phyloP scores from a whole-genome alignment of 208 protist species.

The Wallacemonas sp. region DNA sequence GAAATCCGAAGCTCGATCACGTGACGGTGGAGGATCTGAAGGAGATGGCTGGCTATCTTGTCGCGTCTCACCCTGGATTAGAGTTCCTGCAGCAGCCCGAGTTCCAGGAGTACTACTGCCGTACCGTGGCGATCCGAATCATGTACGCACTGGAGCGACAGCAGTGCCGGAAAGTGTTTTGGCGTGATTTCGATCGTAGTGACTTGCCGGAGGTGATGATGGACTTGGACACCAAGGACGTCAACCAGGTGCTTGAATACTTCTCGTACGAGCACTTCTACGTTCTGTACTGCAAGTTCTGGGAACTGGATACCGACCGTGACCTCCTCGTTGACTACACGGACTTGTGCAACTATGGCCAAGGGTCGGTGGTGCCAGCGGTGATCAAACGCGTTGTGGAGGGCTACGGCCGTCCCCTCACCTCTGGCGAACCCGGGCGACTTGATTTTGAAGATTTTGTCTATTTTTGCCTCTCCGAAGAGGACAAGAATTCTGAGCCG shows the following conservation, averaged over 20 bases:
- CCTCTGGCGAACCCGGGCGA: conserved; percentile 45
- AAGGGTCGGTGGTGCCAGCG: conserved; percentile 58
- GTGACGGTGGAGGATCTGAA: conserved; percentile 76
- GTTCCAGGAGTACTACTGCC: conserved; percentile 95
- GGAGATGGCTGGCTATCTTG: conserved; percentile 63
- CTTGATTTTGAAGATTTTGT: conserved; percentile 96
- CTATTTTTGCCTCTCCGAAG: conserved; percentile 96
- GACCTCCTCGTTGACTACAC: conserved; percentile 87
- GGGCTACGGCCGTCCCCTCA: conserved; percentile 62
- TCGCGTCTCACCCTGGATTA: conserved; percentile 90
- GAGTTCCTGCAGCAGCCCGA: conserved; percentile 95
- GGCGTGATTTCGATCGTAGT: conserved; percentile 85
- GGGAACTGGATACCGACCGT: conserved; percentile 97
- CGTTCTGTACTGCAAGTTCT: conserved; percentile 99
- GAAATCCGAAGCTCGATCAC: conserved; percentile 40
- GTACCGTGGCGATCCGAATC: conserved; percentile 95
- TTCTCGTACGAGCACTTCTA: conserved; percentile 99
- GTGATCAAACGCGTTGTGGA: conserved; percentile 85
- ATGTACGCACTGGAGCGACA: conserved; percentile 93
- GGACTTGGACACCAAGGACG: conserved; percentile 82
- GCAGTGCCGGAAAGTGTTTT: conserved; percentile 71
- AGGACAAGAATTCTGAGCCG: conserved; percentile 93
- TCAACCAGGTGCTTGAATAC: conserved; percentile 89
- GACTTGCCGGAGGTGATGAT: conserved; percentile 82
- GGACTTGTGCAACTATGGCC: conserved; percentile 90